Evolutionary conservation across 2,329 filamentous ascomycete genomes (phyloP).

Genomic region (Cadophora gregata): DNA sequence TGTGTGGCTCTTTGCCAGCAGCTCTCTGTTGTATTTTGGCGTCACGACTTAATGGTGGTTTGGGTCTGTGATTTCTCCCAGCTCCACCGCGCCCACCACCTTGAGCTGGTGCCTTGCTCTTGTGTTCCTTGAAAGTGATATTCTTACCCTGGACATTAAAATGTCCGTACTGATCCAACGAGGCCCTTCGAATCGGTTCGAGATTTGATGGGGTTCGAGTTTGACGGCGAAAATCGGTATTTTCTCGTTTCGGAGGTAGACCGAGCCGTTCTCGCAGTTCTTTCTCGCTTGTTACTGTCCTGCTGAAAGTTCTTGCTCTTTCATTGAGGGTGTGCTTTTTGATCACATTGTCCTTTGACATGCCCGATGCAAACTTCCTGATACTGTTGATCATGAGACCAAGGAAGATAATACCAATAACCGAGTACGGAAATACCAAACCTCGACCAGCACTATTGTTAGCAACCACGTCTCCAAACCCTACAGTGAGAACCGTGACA

Average conservation of each 20-base stretch:
- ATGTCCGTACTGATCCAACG: slow-evolving; percentile 45
- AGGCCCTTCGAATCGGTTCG: slow-evolving; percentile 39
- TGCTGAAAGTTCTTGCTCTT: slow-evolving; percentile 58
- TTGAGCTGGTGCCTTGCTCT: slow-evolving; percentile 23
- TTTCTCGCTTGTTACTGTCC: slow-evolving; percentile 58
- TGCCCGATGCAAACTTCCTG: slow-evolving; percentile 62
- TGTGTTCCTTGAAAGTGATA: slow-evolving; percentile 45
- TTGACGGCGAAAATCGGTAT: slow-evolving; percentile 17
- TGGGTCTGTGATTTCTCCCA: slow-evolving; percentile 27
- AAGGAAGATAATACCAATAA: slow-evolving; percentile 72
- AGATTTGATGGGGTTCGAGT: slow-evolving; percentile 26
- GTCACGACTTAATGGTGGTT: slow-evolving; percentile 35
- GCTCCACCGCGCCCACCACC: slow-evolving; percentile 41
- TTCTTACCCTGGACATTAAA: slow-evolving; percentile 45
- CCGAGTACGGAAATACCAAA: slow-evolving; percentile 69
- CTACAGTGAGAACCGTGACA: slow-evolving; percentile 65
- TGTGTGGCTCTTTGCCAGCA: slow-evolving; percentile 23
- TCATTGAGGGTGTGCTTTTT: slow-evolving; percentile 61
- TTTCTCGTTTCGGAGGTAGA: slow-evolving; percentile 41
- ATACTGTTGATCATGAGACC: slow-evolving; percentile 72
- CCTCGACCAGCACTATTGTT: slow-evolving; percentile 59
- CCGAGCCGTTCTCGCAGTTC: slow-evolving; percentile 52
- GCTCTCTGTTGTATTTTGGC: slow-evolving; percentile 36
- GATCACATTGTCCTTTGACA: slow-evolving; percentile 67
- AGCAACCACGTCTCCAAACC: slow-evolving; percentile 67